Evolutionary conservation across 1,139 yeast species (phyloP).

Genomic region (Candida sojae): DNA sequence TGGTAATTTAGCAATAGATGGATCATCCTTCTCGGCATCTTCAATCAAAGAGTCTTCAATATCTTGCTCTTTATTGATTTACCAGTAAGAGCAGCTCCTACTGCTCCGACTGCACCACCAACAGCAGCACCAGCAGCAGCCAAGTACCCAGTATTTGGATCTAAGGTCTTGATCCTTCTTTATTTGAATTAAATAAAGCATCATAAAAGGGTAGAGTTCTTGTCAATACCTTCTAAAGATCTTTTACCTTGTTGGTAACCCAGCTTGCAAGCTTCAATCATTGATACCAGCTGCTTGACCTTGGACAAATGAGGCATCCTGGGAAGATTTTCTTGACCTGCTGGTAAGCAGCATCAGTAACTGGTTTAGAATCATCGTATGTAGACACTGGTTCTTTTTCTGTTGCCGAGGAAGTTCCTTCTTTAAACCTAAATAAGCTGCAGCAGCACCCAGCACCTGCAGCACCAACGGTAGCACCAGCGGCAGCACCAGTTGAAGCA

Average conservation of each 20-base stretch:
- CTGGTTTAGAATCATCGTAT: not conserved
- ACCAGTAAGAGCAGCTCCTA: conserved; percentile 14
- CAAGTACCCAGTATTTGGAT: conserved; percentile 5
- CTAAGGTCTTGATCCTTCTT: not conserved
- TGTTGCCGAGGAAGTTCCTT: not conserved
- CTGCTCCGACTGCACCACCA: conserved; percentile 11
- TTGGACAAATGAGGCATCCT: conserved; percentile 5
- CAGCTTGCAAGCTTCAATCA: conserved; percentile 8
- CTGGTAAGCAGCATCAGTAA: not conserved
- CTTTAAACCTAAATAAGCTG: conserved; percentile 12
- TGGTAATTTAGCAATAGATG: conserved; percentile 23
- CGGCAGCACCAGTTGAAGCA: conserved; percentile 11
- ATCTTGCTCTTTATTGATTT: conserved; percentile 8
- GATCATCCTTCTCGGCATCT: conserved; percentile 22
- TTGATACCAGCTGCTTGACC: conserved; percentile 6
- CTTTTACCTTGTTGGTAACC: conserved; percentile 10
- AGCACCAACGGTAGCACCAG: conserved; percentile 14
- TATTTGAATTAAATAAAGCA: not conserved
- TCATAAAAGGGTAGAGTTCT: conserved; percentile 2
- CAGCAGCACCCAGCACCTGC: conserved; percentile 15
- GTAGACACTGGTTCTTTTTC: not conserved
- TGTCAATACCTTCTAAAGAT: conserved; percentile 3
- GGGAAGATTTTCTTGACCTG: not conserved
- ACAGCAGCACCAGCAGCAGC: conserved; percentile 13
- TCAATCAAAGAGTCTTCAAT: conserved; percentile 21